Evolutionary conservation across 768 basidiomycete genomes (phyloP).

Genomic region (Podaxis sp.): DNA sequence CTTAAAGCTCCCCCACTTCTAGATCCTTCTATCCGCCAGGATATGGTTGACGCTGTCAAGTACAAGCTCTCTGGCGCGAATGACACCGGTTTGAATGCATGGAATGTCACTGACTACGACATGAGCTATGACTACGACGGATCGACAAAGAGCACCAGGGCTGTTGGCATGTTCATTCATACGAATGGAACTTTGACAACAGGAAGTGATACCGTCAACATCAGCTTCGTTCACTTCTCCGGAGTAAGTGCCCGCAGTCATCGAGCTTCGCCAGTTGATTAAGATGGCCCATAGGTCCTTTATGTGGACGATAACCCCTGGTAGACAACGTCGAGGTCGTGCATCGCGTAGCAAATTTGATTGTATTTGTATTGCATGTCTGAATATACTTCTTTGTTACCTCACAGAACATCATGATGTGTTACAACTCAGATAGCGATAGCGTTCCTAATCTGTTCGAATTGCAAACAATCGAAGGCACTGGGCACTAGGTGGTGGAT

Average conservation of each 20-base stretch:
- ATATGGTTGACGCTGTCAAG: background rate
- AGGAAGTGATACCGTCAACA: background rate
- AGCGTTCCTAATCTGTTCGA: too few species aligned
- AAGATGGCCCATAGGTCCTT: background rate
- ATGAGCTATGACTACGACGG: background rate
- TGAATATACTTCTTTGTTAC: background rate
- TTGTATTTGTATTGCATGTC: background rate
- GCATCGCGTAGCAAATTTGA: background rate
- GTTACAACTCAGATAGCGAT: too few species aligned
- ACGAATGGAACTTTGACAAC: background rate
- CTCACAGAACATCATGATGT: too few species aligned
- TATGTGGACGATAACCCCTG: background rate
- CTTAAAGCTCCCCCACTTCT: background rate
- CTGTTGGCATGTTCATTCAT: background rate
- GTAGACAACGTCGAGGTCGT: background rate
- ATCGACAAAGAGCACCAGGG: background rate
- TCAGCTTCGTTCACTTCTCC: background rate
- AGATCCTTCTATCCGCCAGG: background rate
- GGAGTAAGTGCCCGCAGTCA: background rate
- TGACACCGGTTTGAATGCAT: background rate
- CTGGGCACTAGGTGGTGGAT: too few species aligned
- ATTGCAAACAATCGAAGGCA: too few species aligned
- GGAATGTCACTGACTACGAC: background rate
- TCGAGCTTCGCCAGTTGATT: background rate
- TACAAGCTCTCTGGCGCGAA: background rate